Evolutionary conservation across 148 eudicot genomes (phyloP).

Genomic region (Rhododendron molle): DNA sequence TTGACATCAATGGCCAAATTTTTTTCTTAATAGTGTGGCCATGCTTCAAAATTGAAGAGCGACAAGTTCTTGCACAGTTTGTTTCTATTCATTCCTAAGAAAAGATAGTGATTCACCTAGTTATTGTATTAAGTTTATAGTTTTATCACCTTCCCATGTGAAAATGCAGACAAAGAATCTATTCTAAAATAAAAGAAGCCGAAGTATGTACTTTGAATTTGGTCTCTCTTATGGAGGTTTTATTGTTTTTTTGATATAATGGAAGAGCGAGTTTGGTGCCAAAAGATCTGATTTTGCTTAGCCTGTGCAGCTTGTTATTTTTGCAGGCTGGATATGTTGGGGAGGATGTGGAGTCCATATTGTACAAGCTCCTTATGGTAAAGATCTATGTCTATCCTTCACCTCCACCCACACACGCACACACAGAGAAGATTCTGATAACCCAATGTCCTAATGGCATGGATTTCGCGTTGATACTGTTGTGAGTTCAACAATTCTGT

Average conservation of each 20-base stretch:
- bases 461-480: not conserved
- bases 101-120: not conserved
- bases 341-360: slow-evolving; percentile 59
- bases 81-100: not conserved
- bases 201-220: not conserved
- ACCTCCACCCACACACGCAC: not conserved
- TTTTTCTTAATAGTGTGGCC: no score
- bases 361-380: no score
- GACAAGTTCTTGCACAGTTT: no score
- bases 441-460: not conserved
- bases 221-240: not conserved
- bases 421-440: no score
- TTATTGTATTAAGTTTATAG: not conserved
- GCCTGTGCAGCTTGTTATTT: slow-evolving; percentile 6
- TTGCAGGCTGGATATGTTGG: slow-evolving; percentile 94
- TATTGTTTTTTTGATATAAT: not conserved
- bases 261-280: not conserved
- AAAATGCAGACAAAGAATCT: no score
- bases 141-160: no score
- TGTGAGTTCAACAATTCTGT: not conserved
- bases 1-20: no score
- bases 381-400: slow-evolving; percentile 31
- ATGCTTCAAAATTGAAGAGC: no score
- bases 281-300: not conserved
- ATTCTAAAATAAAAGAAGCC: no score